phyloP scores from a whole-genome alignment of 208 protist species.

The Wallacemonas sp. region DNA sequence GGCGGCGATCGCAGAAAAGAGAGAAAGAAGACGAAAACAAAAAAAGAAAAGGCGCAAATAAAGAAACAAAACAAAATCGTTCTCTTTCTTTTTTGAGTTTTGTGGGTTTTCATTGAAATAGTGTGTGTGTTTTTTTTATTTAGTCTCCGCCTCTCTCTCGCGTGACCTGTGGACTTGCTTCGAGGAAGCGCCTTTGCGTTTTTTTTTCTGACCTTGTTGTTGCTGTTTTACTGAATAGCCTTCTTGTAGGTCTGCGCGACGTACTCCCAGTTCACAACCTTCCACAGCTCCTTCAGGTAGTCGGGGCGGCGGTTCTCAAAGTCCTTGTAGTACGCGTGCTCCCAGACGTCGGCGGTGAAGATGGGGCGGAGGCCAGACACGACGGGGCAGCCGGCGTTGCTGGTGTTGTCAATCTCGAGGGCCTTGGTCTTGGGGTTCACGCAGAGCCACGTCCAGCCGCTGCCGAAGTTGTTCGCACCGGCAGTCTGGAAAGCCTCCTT shows the following conservation, averaged over 20 bases:
- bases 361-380: constrained; percentile 72
- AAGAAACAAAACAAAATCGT: neutral
- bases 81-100: neutral
- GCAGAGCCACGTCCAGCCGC: constrained; percentile 95
- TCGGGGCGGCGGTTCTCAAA: constrained; percentile 90
- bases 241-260: constrained; percentile 55
- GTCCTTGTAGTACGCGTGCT: constrained; percentile 96
- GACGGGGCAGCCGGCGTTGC: constrained; percentile 89
- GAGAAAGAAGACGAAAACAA: constrained; percentile 4
- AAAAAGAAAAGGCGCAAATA: neutral
- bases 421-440: constrained; percentile 70
- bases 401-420: constrained; percentile 88
- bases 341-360: constrained; percentile 93
- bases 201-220: neutral
- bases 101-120: neutral
- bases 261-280: constrained; percentile 90
- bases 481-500: constrained; percentile 80
- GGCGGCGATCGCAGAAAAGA: neutral
- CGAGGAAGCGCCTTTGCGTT: neutral
- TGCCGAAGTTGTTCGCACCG: constrained; percentile 92
- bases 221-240: constrained; percentile 36
- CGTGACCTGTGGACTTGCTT: too few relatives aligned
- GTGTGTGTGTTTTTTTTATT: neutral
- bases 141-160: too few relatives aligned
- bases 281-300: constrained; percentile 90